Percentiles rank a stretch among this genome's conserved stretches.
These are phyloP conservation scores for Rhodotorula sp. DNA, from an alignment of 1,284 basidiomycete genomes.

Conservation along the genomic window DNA sequence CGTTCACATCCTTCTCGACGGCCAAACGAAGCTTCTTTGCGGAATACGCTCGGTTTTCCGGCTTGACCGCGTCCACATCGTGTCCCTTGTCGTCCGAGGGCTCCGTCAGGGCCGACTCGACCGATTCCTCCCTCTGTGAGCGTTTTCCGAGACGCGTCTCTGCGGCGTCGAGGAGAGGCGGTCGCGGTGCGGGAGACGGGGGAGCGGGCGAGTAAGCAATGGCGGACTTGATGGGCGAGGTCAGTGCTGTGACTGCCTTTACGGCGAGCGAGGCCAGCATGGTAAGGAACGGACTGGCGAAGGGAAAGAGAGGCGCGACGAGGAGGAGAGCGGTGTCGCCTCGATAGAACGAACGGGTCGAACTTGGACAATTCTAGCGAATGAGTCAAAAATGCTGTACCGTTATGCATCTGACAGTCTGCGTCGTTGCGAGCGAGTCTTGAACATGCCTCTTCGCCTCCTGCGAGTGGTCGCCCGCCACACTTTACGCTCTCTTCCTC, in stretches of 20 bases:
- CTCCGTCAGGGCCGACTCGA: too few relatives aligned
- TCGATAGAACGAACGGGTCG: too few relatives aligned
- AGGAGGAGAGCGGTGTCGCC: background rate
- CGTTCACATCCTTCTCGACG: too few relatives aligned
- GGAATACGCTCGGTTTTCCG: too few relatives aligned
- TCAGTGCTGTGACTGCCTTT: background rate
- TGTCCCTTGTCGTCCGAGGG: background rate
- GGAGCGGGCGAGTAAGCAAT: background rate
- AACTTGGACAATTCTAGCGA: too few relatives aligned
- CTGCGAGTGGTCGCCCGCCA: too few relatives aligned
- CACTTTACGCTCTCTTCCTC: too few relatives aligned
- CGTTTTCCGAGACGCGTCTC: background rate
- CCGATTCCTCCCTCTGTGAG: background rate
- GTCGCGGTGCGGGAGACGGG: background rate
- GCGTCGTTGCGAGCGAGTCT: too few relatives aligned
- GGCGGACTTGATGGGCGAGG: background rate
- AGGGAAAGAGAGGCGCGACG: background rate
- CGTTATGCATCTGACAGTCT: too few relatives aligned
- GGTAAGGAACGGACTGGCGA: background rate
- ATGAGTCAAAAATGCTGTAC: too few relatives aligned
- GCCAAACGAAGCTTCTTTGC: too few relatives aligned
- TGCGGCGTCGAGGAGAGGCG: background rate
- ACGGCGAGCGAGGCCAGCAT: background rate
- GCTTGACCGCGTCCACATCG: background rate
- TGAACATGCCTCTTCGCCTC: too few relatives aligned